Percentiles rank a stretch among this genome's conserved stretches.
Evolutionary conservation across 208 protist species (phyloP).

Genomic region (Wallacemonas sp.): DNA sequence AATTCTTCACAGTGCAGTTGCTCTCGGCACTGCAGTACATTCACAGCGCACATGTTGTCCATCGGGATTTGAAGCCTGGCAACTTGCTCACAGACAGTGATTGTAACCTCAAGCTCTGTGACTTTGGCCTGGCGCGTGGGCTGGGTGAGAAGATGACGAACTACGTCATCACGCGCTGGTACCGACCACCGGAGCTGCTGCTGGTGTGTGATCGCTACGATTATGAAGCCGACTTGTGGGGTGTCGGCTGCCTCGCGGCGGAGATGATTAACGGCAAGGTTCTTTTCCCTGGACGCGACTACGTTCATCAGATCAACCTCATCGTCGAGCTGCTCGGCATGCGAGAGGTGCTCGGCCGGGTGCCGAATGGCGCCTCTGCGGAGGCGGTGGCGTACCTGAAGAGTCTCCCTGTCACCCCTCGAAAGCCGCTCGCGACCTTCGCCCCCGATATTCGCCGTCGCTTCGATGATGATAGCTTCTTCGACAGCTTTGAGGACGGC

Average conservation of each 20-base stretch:
- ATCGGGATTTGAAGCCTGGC: conserved; percentile 95
- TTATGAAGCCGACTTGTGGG: conserved; percentile 96
- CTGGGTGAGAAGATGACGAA: conserved; percentile 88
- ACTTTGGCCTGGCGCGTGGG: conserved; percentile 90
- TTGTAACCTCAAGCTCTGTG: conserved; percentile 92
- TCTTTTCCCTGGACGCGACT: conserved; percentile 86
- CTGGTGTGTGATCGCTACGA: conserved; percentile 90
- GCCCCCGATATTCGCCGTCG: conserved; percentile 39
- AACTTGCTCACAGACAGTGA: conserved; percentile 94
- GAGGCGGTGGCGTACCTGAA: conserved; percentile 76
- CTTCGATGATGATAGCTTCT: conserved; percentile 51
- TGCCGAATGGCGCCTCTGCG: conserved; percentile 53
- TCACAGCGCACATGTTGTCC: conserved; percentile 95
- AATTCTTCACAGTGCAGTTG: conserved; percentile 97
- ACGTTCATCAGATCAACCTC: conserved; percentile 87
- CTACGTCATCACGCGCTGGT: conserved; percentile 98
- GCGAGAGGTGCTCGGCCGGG: conserved; percentile 72
- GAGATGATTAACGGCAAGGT: conserved; percentile 92
- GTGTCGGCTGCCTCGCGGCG: conserved; percentile 94
- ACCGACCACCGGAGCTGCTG: conserved; percentile 98
- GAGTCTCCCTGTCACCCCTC: conserved; percentile 43
- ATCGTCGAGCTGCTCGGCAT: conserved; percentile 73
- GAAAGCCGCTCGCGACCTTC: conserved; percentile 59
- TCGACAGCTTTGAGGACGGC: conserved; percentile 43
- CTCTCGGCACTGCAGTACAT: conserved; percentile 94